Base-by-base conservation (phyloP, 768 basidiomycete genomes). In the Exidia glandulosa region DNA sequence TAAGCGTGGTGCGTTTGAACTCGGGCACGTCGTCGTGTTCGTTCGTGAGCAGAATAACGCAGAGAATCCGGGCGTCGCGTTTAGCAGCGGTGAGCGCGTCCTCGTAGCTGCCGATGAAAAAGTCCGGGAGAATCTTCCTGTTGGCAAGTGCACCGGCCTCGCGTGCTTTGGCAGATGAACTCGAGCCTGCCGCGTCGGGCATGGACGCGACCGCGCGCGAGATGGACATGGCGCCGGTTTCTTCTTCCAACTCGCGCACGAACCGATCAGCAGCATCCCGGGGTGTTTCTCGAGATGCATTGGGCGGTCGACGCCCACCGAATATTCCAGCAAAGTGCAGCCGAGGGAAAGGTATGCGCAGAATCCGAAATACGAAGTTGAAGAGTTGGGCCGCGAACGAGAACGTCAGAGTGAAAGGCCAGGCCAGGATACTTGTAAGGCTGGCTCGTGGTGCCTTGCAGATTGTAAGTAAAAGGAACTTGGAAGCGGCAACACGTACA, bases 21-120 rank as follows among this genome's bases (percentile, higher is more conserved):
- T 85, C 86, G 1, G 83, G 75, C 27, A 87, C 88, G 63, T 93
- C 86, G 68, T 97, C 93, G 65, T 99, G 94, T 68, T 96, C 94
- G 36, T 85, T 84, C 65, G 88, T 92, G 60, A 91, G 85, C 32
- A 98, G 75, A 3, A 97, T 72, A 2, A 94, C 81, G 66, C 92
- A 90, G 0, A 86, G 86, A 57, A 96, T 78, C 69, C 81, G 82
- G 25, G 77, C 73, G 48, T 94, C 88, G 56, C 77, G 81, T 68
- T 91, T 82, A 61, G 90, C 88, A 37, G 71, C 67, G 57, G 81
- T 77, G 62, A 95, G 71, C 41, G 86, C 87, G 3, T 86, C 81
- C 62, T 97, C 92, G 69, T 98, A 97, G 19, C 81, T 79, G 1
- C 88, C 88, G 3, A 85, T 70, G 56, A 78, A 83, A 72, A 96